phyloP scores from a whole-genome alignment of 352 stramenopile species.

The Globisporangium barbulae region DNA sequence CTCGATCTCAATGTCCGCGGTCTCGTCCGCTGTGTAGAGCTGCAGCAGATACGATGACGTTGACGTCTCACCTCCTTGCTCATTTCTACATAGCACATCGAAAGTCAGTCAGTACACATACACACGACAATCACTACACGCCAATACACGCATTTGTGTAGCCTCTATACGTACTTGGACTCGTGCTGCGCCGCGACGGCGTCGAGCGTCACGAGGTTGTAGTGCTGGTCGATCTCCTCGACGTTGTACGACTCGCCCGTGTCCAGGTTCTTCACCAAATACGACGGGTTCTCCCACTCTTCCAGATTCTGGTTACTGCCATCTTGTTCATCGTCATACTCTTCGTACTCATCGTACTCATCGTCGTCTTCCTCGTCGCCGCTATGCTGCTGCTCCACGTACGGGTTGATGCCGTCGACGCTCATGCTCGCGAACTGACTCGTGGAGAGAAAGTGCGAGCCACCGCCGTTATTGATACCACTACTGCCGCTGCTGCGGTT shows the following conservation, averaged over 20 bases:
- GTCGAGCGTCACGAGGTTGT: constrained; percentile 72
- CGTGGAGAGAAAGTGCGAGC: constrained; percentile 10
- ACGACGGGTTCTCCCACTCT: constrained; percentile 77
- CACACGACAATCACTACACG: background rate
- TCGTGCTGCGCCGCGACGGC: constrained; percentile 55
- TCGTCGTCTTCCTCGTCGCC: constrained; percentile 26
- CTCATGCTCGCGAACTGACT: background rate
- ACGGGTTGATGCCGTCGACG: constrained; percentile 41
- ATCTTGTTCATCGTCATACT: constrained; percentile 14
- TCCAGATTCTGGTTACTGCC: constrained; percentile 27
- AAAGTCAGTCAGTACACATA: background rate
- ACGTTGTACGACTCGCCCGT: constrained; percentile 75
- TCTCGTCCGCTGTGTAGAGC: constrained; percentile 78
- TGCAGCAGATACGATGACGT: constrained; percentile 71
- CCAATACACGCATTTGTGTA: background rate
- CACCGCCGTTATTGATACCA: constrained; percentile 15
- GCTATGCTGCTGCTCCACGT: constrained; percentile 35
- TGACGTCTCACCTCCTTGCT: constrained; percentile 21
- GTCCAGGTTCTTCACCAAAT: constrained; percentile 80
- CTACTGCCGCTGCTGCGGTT: constrained; percentile 5
- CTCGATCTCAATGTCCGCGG: constrained; percentile 78
- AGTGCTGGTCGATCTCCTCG: constrained; percentile 83
- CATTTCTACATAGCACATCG: background rate
- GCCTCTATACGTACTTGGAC: constrained; percentile 33
- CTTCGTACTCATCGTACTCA: constrained; percentile 25